Evolutionary conservation across 129 eudicot species (phyloP), one percentile per base, ranked within the genome.

Genomic region (Escallonia rubra): DNA sequence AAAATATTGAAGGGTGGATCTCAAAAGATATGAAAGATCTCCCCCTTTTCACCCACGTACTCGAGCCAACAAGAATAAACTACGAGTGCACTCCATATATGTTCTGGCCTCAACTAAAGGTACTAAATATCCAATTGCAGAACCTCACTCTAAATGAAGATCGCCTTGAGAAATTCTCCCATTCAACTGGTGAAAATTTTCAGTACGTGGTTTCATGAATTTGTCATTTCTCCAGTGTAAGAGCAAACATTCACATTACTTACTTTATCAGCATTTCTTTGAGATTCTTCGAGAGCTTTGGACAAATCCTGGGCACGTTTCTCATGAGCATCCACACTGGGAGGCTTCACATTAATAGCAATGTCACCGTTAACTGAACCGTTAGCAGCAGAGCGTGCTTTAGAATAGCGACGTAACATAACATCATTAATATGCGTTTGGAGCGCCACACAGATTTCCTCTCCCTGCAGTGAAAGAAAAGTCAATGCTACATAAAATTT

Each of bases 351-450:
- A 72, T 69, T 80, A 51, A 65, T 78, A 7, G 83, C 13, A 59
- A 74, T n/a, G 72, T 82, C 95, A 58, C 87, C 96, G 74, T 77
- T 84, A 46, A 76, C 57, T 63, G 86, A 42, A 57, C 79, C 89
- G 80, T 62, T 78, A 45, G 85, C 68, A 66, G 83, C 71, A 70
- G 93, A 72, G 6, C 87, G 89, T 48, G 94, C 99, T 78, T 94
- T 94, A 39, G 99, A 94, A 78, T 94, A 94, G 43, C 99, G 87
- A 34, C 99, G 97, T 65, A 94, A 45, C 99, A 94, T 94, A 10
- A 94, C 97, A 77, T 94, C 99, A 64, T 94, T 94, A 67, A 94
- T 94, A 76, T 94, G 99, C 52, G 99, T 94, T 70, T 94, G 99
- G 73, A 94, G 99, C 47, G 99, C 99, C 41, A 94, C 99, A 81